Conservation (phyloP, 257 asterid genomes). For the Avicennia marina region DNA sequence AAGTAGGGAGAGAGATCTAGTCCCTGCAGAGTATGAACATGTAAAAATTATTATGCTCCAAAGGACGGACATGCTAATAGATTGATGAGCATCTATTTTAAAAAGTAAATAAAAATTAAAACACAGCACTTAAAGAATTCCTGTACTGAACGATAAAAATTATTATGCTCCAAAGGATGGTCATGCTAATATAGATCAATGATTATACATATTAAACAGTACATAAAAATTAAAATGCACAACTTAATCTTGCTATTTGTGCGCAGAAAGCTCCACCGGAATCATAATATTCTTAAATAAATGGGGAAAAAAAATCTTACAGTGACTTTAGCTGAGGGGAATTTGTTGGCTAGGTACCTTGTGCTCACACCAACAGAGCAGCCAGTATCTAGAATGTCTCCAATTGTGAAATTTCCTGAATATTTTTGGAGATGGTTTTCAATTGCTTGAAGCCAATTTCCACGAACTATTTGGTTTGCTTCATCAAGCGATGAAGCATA, state of each 20-base stretch:
- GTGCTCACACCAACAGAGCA: constrained; percentile 97
- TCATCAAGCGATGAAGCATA: constrained; percentile 76
- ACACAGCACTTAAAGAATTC: no score
- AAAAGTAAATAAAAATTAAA: no score
- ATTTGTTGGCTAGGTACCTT: constrained; percentile 59
- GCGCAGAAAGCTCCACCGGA: not conserved
- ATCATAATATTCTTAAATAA: not conserved
- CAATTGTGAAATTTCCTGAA: constrained; percentile 36
- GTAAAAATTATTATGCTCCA: no score
- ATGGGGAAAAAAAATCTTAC: constrained; percentile 32
- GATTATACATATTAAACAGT: no score
- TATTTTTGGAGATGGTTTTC: constrained; percentile 57
- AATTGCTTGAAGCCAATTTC: constrained; percentile 84
- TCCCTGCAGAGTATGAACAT: constrained; percentile 45
- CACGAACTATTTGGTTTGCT: constrained; percentile 80
- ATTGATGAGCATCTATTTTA: no score
- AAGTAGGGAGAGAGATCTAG: constrained; percentile 89
- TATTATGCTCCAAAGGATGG: no score
- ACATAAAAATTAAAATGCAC: no score
- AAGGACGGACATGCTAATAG: no score
- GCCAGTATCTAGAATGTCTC: constrained; percentile 78
- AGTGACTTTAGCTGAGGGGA: constrained; percentile 58
- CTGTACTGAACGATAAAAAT: no score
- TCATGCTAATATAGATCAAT: no score
- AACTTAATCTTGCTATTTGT: not conserved